Evolutionary conservation across 805 yeast species (phyloP).

Genomic region (Saccharomycopsis babjevae): DNA sequence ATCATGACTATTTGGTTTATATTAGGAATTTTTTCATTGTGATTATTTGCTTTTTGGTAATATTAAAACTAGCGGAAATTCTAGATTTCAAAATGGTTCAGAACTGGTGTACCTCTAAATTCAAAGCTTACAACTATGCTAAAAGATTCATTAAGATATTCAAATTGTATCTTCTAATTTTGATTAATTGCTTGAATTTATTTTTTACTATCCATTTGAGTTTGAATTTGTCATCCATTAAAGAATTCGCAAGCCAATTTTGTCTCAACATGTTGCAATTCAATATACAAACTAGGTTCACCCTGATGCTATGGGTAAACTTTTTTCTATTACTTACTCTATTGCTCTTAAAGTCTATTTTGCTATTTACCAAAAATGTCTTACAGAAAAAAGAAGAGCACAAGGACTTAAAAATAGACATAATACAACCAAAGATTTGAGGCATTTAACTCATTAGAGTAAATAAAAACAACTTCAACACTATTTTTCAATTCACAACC

Average conservation of each 20-base stretch:
- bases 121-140: neutral
- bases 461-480: too few relatives aligned
- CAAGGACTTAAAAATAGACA: conserved; percentile 6
- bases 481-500: neutral
- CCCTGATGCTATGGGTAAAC: conserved; percentile 4
- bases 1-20: conserved; percentile 4
- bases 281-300: conserved; percentile 2
- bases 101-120: neutral
- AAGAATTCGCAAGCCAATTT: neutral
- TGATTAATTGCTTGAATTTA: neutral
- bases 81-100: neutral
- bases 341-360: neutral
- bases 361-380: neutral
- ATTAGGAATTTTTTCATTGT: neutral
- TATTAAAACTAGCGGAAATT: neutral
- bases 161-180: neutral
- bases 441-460: too few relatives aligned
- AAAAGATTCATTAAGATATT: neutral
- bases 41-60: neutral
- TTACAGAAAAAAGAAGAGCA: neutral
- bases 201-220: conserved; percentile 6
- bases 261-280: conserved; percentile 4
- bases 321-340: conserved; percentile 1
- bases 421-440: conserved; percentile 15
- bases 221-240: neutral